phyloP scores from a whole-genome alignment of 805 yeast species.

The Cyberlindnera japonica region DNA sequence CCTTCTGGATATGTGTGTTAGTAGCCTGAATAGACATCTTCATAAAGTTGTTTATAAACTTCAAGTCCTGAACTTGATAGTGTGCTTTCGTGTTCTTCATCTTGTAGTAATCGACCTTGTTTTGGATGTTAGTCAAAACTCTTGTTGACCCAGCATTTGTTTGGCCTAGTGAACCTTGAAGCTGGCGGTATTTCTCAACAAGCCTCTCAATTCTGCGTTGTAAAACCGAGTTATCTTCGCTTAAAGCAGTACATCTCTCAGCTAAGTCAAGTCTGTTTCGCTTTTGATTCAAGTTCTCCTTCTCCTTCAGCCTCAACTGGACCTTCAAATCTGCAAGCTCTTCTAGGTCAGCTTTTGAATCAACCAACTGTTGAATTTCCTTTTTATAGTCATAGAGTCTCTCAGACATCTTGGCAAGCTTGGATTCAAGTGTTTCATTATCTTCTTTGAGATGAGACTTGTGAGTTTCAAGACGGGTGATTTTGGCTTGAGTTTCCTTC shows the following conservation, averaged over 20 bases:
- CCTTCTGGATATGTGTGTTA: slow-evolving; percentile 24
- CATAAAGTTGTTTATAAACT: slow-evolving; percentile 33
- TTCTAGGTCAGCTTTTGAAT: slow-evolving; percentile 6
- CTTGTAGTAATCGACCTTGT: slow-evolving; percentile 43
- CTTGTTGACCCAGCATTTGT: slow-evolving; percentile 5
- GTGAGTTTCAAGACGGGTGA: slow-evolving; percentile 31
- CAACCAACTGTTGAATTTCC: slow-evolving; percentile 19
- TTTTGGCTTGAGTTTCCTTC: slow-evolving; percentile 28
- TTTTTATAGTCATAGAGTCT: slow-evolving; percentile 31
- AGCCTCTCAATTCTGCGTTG: slow-evolving; percentile 33
- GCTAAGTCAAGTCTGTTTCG: slow-evolving; percentile 32
- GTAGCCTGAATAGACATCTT: slow-evolving; percentile 27
- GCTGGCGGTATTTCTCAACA: slow-evolving; percentile 23
- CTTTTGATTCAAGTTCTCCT: slow-evolving; percentile 28
- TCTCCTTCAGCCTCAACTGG: slow-evolving; percentile 17
- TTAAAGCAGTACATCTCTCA: slow-evolving; percentile 24
- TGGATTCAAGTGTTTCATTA: slow-evolving; percentile 31
- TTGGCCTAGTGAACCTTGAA: slow-evolving; percentile 28
- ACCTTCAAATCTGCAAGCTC: slow-evolving; percentile 16
- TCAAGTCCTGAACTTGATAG: slow-evolving; percentile 33
- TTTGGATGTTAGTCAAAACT: slow-evolving; percentile 25
- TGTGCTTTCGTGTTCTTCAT: slow-evolving; percentile 45
- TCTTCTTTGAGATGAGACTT: slow-evolving; percentile 30
- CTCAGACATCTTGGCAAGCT: slow-evolving; percentile 28
- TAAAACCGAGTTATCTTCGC: slow-evolving; percentile 27